Evolutionary conservation across 805 yeast genomes (phyloP), one percentile per base, ranked within the genome.

Genomic region (Hanseniaspora vineae): DNA sequence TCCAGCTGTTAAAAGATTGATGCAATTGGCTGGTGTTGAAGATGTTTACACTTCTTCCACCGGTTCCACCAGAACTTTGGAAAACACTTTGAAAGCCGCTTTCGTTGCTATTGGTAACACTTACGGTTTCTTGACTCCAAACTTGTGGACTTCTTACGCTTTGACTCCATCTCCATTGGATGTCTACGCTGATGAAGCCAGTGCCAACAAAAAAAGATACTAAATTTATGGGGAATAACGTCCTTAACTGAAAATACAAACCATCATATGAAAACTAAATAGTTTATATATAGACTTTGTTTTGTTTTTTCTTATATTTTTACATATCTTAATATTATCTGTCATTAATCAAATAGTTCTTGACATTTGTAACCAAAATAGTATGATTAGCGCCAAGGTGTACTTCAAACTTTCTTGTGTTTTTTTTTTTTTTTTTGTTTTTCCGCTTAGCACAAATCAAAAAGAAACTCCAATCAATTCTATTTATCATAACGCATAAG

Each of bases 21-120:
- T 92, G 78, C 96, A 90, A 79, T 85, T 92, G 72, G 98, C 97
- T 69, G 98, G 98, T 86, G 82, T 92, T 72, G 95, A 90, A 78
- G 98, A 92, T 77, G 95, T 92, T 67, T 92, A 89, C 88, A 92
- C 98, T 64, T 80, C 95, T 66, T 90, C 98, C 65, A 80, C 92
- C 60, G 98, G 98, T 77, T 85, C 96, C 65, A 92, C 98, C 80
- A 88, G 97, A 85, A 92, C 98, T 69, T 79, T 89, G 67, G 98
- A 92, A 80, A 92, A 92, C 96, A 92, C 98, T 72, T 84, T 92
- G 72, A 92, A 92, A 84, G 98, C 98, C 69, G 86, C 97, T 67
- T 92, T 92, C 80, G 89, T 83, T 75, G 98, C 98, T 68, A 84
- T 92, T 68, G 96, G 97, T 79, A 90, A 89, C 95, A 87, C 98